Evolutionary conservation across 305 asterid species (phyloP).

Genomic region (Solanum hybrid): DNA sequence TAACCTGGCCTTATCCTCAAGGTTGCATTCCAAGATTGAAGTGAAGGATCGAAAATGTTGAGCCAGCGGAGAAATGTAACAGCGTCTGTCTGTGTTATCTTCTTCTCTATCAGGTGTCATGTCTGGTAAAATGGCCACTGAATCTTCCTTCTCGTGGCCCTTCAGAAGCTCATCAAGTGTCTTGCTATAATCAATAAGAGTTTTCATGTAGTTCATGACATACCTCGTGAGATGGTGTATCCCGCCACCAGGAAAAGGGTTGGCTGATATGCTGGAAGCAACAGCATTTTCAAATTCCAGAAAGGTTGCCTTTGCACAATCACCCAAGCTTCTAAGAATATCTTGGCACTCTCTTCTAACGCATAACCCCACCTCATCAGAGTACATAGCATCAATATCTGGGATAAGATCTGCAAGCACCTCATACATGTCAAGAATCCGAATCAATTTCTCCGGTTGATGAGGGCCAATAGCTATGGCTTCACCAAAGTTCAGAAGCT

Average conservation of each 20-base stretch:
- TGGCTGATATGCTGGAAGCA: constrained; percentile 46
- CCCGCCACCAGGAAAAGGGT: constrained; percentile 70
- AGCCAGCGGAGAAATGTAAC: constrained; percentile 37
- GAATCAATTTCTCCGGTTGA: constrained; percentile 74
- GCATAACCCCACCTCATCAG: constrained; percentile 40
- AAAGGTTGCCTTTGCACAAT: constrained; percentile 67
- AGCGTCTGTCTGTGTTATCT: constrained; percentile 16
- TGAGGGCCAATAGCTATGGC: constrained; percentile 85
- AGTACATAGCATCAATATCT: constrained; percentile 41
- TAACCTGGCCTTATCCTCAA: constrained; percentile 58
- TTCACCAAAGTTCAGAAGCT: constrained; percentile 69
- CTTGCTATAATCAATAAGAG: constrained; percentile 58
- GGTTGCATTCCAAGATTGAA: constrained; percentile 53
- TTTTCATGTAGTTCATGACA: constrained; percentile 77
- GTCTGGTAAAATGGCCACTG: constrained; percentile 37
- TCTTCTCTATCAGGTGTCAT: constrained; percentile 44
- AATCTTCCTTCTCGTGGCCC: constrained; percentile 32
- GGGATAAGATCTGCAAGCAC: constrained; percentile 63
- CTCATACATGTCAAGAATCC: constrained; percentile 88
- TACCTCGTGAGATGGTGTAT: constrained; percentile 78
- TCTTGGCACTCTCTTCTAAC: constrained; percentile 55
- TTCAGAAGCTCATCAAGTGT: constrained; percentile 60
- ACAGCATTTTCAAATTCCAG: constrained; percentile 76
- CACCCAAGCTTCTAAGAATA: constrained; percentile 50
- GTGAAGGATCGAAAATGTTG: constrained; percentile 52